These are phyloP conservation scores for Drechslerella stenobrocha DNA, from an alignment of 2,329 filamentous ascomycete species.

Conservation along the genomic window DNA sequence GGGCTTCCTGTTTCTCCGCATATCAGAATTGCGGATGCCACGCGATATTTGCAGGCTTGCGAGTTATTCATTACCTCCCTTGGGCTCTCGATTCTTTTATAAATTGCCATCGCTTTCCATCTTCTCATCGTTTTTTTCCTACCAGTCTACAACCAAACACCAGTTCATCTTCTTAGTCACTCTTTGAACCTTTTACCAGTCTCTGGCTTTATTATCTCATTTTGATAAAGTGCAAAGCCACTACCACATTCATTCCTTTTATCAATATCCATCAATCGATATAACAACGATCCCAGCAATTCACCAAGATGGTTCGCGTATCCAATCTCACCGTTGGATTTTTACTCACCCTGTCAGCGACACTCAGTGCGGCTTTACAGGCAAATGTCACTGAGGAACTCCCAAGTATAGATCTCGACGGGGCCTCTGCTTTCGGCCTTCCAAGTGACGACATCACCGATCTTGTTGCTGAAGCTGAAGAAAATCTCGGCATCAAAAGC, in stretches of 20 bases:
- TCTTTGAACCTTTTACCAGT: constrained; percentile 30
- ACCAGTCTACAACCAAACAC: constrained; percentile 10
- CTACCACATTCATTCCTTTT: background rate
- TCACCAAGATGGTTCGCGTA: constrained; percentile 36
- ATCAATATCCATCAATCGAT: no score
- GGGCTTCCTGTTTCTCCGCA: constrained; percentile 12
- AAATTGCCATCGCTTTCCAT: constrained; percentile 5
- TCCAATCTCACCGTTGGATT: constrained; percentile 28
- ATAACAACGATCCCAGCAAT: no score
- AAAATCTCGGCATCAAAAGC: constrained; percentile 36
- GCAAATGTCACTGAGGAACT: no score
- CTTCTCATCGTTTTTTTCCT: constrained; percentile 5
- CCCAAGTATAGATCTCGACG: constrained; percentile 18
- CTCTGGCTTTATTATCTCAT: constrained; percentile 17
- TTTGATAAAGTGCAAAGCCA: constrained; percentile 1
- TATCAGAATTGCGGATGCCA: constrained; percentile 44
- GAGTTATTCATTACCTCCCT: constrained; percentile 3
- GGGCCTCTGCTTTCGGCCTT: constrained; percentile 17
- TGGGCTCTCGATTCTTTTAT: constrained; percentile 2
- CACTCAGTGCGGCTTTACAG: constrained; percentile 23
- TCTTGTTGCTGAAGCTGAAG: constrained; percentile 33
- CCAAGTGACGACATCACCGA: constrained; percentile 30
- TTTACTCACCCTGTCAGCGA: constrained; percentile 25
- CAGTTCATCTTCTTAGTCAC: constrained; percentile 16
- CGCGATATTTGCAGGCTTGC: constrained; percentile 39